These are phyloP conservation scores for Diplodia intermedia DNA, from an alignment of 2,329 filamentous ascomycete genomes.

Conservation along the genomic window DNA sequence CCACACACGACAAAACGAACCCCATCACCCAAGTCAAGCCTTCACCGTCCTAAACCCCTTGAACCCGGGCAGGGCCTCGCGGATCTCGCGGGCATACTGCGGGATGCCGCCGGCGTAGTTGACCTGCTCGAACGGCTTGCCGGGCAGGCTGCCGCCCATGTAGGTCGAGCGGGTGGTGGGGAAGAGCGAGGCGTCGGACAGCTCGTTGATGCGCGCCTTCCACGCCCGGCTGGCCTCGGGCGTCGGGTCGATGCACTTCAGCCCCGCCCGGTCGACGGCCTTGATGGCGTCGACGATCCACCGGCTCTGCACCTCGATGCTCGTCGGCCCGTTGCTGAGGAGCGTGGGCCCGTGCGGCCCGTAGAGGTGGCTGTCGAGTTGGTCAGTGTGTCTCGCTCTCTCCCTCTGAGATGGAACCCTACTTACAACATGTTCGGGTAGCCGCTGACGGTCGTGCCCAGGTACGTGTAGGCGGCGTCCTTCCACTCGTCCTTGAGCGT, in stretches of 20 bases:
- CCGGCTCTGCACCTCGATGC: slow-evolving; percentile 51
- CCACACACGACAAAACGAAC: too few species aligned
- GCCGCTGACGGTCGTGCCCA: slow-evolving; percentile 52
- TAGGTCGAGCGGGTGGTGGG: slow-evolving; percentile 49
- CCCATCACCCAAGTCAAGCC: not conserved
- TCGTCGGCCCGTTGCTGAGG: slow-evolving; percentile 52
- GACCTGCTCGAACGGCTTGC: slow-evolving; percentile 54
- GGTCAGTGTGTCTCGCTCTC: too few species aligned
- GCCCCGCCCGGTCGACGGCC: slow-evolving; percentile 40
- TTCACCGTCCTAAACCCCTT: slow-evolving; percentile 39
- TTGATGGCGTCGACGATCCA: slow-evolving; percentile 50
- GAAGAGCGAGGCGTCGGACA: slow-evolving; percentile 52
- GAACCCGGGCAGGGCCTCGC: slow-evolving; percentile 46
- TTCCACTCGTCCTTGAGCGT: slow-evolving; percentile 51
- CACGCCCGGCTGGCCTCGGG: slow-evolving; percentile 50
- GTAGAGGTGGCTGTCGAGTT: slow-evolving; percentile 41
- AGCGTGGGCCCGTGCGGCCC: slow-evolving; percentile 53
- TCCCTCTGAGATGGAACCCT: too few species aligned
- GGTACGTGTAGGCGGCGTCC: slow-evolving; percentile 50
- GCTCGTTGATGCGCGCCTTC: slow-evolving; percentile 49
- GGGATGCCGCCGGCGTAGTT: slow-evolving; percentile 50
- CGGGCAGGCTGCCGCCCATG: slow-evolving; percentile 55
- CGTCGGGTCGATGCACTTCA: slow-evolving; percentile 46
- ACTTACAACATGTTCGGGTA: slow-evolving; percentile 49
- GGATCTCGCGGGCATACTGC: slow-evolving; percentile 49